Base-by-base conservation (phyloP, 1,284 basidiomycete species). In the Tetrapyrgos nigripes region DNA sequence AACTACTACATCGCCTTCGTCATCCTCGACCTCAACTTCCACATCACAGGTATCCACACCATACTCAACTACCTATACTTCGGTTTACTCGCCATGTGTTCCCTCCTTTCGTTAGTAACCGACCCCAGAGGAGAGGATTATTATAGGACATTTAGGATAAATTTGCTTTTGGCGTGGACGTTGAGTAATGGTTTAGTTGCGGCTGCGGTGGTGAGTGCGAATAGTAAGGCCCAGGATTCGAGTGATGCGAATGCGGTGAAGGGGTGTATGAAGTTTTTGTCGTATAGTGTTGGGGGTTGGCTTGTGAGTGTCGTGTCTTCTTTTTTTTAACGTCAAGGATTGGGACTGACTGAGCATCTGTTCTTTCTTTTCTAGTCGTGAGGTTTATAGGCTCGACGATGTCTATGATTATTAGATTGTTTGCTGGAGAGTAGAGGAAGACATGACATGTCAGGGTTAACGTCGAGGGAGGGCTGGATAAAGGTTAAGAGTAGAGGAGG, bases 51-150 rank as follows among this genome's bases (percentile, higher is more conserved):
- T 27, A 88, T 94, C 56, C 76, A 97, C 73, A 70, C 87, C 44
- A 83, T 94, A 13, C 79, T 96, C 50, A 87, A 91, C 60, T 98
- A 97, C 79, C 79, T 91, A 66, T 98, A 98, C 69, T 81, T 96
- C 54, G 95, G 91, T 3, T 79, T 96, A 11, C 77, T 98, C 55
- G 85, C 96, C 62, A 86, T 91, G 77, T 97, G 95, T 72, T 98
- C 97, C 79, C 82, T 98, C 50, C 84, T 98, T 9, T 83, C 94
- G 1, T 80, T 98, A 97, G 97, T 2, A 98, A 98, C 72, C 78
- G 96, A 40, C 96, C 97, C 3, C 93, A 96, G n/a, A n/a, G n/a
- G n/a, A n/a, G n/a, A n/a, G n/a, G n/a, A n/a, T n/a, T n/a, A n/a
- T n/a, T n/a, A n/a, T n/a, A n/a, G n/a, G n/a, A n/a, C n/a, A n/a